Evolutionary conservation across 306 rosid genomes (phyloP).

Genomic region (Prunus campanulata): DNA sequence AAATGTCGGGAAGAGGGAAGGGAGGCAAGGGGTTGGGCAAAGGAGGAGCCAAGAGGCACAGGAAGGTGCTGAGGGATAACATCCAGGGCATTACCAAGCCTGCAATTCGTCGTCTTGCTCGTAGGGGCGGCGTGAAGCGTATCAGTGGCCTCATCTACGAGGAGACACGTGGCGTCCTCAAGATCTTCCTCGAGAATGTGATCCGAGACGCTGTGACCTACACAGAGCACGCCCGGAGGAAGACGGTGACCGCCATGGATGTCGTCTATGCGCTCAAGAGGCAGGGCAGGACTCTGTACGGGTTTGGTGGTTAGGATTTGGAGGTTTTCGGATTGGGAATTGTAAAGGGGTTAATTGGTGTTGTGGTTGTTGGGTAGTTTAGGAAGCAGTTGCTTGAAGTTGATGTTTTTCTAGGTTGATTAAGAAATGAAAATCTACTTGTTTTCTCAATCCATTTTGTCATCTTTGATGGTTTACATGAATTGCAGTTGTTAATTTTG

Average conservation of each 20-base stretch:
- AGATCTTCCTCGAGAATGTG: conserved; percentile 36
- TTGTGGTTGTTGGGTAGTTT: not conserved
- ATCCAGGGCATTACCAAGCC: conserved; percentile 44
- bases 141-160: conserved; percentile 46
- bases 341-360: not conserved
- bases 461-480: too few relatives aligned
- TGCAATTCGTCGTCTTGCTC: conserved; percentile 35
- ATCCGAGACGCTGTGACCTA: conserved; percentile 41
- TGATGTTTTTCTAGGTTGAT: not conserved
- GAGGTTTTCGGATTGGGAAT: not conserved
- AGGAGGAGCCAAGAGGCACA: conserved; percentile 51
- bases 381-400: not conserved
- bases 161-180: conserved; percentile 42
- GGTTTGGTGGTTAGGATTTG: conserved; percentile 42
- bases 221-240: conserved; percentile 47
- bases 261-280: conserved; percentile 45
- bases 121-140: conserved; percentile 44
- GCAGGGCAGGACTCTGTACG: conserved; percentile 47
- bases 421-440: not conserved
- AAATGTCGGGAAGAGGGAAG: conserved; percentile 57
- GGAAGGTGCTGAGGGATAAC: conserved; percentile 36
- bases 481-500: not conserved
- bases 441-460: not conserved
- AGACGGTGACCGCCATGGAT: conserved; percentile 54
- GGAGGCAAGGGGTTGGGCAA: conserved; percentile 56